These are phyloP conservation scores for Euptelea pleiosperma DNA, from an alignment of 164 flowering plant species.

Conservation along the genomic window DNA sequence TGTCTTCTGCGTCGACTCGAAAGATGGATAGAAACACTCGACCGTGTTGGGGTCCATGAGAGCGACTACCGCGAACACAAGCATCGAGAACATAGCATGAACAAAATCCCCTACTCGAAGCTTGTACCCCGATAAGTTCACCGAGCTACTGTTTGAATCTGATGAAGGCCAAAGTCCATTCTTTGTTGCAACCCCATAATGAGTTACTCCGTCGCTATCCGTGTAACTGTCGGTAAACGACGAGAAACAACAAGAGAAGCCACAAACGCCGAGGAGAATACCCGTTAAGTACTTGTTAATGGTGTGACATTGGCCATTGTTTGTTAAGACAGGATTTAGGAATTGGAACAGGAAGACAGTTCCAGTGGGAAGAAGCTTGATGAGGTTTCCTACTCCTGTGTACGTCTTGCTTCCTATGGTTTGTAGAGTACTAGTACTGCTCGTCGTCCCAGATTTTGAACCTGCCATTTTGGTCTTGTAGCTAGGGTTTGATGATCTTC, in stretches of 20 bases:
- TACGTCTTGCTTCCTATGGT: no score
- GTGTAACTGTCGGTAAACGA: conserved; percentile 76
- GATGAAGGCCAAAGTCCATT: conserved; percentile 59
- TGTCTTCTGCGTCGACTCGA: conserved; percentile 37
- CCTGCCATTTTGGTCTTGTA: no score
- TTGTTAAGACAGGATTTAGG: conserved; percentile 70
- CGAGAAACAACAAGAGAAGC: conserved; percentile 57
- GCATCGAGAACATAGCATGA: conserved; percentile 51
- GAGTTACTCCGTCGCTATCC: conserved; percentile 42
- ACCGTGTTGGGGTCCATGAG: conserved; percentile 57
- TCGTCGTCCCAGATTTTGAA: no score
- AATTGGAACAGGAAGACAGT: conserved; percentile 76
- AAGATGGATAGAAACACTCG: conserved; percentile 62
- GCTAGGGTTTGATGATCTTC: no score
- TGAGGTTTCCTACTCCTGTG: conserved; percentile 54
- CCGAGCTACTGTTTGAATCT: neutral
- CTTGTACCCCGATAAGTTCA: conserved; percentile 48
- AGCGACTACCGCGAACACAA: conserved; percentile 53
- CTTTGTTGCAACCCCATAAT: conserved; percentile 62
- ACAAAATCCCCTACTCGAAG: conserved; percentile 66
- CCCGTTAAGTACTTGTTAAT: conserved; percentile 56
- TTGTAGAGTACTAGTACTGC: no score
- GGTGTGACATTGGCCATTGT: conserved; percentile 66
- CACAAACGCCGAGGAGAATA: conserved; percentile 45
- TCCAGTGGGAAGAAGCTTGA: conserved; percentile 85